These are phyloP conservation scores for Apiospora malaysiana DNA, from an alignment of 2,329 filamentous ascomycete genomes.

Conservation along the genomic window DNA sequence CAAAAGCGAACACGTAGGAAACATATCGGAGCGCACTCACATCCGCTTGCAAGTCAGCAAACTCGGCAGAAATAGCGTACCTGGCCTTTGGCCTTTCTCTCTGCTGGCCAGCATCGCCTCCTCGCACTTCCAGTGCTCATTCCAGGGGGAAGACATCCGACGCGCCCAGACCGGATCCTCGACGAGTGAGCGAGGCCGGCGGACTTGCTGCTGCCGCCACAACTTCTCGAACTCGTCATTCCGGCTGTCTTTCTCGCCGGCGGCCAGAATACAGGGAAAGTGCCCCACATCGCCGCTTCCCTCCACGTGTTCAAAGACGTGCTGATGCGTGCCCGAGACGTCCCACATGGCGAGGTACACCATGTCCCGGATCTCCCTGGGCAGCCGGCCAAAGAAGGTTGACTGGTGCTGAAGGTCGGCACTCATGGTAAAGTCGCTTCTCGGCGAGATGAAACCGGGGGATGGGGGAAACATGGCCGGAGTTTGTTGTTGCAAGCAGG, in stretches of 20 bases:
- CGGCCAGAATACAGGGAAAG: conserved; percentile 29
- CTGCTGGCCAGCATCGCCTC: conserved; percentile 28
- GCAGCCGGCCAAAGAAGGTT: conserved; percentile 29
- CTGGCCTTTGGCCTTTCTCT: not conserved
- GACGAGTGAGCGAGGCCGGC: conserved; percentile 24
- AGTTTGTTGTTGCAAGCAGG: conserved; percentile 23
- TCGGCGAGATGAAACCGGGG: conserved; percentile 5
- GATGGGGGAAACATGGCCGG: conserved; percentile 12
- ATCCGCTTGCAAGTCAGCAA: conserved; percentile 31
- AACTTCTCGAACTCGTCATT: conserved; percentile 29
- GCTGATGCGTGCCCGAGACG: conserved; percentile 30
- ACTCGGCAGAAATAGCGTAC: conserved; percentile 28
- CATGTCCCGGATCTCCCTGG: conserved; percentile 33
- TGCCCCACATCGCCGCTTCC: conserved; percentile 27
- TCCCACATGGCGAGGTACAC: conserved; percentile 33
- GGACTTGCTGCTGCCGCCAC: conserved; percentile 24
- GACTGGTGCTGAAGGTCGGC: conserved; percentile 28
- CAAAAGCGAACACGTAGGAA: not conserved
- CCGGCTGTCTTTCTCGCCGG: conserved; percentile 27
- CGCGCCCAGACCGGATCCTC: conserved; percentile 28
- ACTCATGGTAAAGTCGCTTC: conserved; percentile 23
- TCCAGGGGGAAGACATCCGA: conserved; percentile 31
- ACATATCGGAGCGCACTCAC: conserved; percentile 24
- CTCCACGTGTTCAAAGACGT: conserved; percentile 28
- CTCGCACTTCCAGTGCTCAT: conserved; percentile 34